phyloP scores from a whole-genome alignment of 2,329 filamentous ascomycete species.

The Chaetoscypha palmicola region DNA sequence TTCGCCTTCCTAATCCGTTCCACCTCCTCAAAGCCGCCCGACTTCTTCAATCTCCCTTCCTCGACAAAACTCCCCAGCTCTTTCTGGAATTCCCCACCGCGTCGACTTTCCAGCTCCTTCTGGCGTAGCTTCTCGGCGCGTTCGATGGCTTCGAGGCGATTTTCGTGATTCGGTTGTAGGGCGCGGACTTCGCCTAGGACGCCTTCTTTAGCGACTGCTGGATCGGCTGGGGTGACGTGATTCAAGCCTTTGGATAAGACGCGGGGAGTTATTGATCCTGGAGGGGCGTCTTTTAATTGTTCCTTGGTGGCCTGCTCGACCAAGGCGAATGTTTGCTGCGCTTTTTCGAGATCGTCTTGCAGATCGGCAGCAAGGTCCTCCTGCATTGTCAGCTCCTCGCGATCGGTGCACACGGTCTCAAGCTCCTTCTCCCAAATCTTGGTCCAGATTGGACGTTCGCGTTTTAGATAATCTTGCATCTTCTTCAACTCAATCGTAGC shows the following conservation, averaged over 20 bases:
- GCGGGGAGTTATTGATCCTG: constrained; percentile 42
- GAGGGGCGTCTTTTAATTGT: constrained; percentile 72
- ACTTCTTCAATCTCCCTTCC: constrained; percentile 91
- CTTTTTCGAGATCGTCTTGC: constrained; percentile 91
- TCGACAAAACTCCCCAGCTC: constrained; percentile 81
- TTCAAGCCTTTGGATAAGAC: constrained; percentile 49
- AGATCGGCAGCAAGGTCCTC: constrained; percentile 91
- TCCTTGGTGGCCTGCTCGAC: constrained; percentile 98
- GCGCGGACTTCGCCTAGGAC: constrained; percentile 90
- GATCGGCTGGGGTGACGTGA: constrained; percentile 53
- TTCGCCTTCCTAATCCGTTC: constrained; percentile 77
- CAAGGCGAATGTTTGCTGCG: constrained; percentile 83
- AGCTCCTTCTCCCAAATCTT: constrained; percentile 99
- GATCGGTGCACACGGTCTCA: constrained; percentile 90
- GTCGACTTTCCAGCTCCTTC: constrained; percentile 75
- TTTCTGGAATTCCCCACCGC: constrained; percentile 65
- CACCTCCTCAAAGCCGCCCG: constrained; percentile 87
- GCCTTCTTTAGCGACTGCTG: constrained; percentile 77
- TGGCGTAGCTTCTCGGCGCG: constrained; percentile 88
- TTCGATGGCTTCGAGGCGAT: constrained; percentile 89
- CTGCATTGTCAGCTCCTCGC: constrained; percentile 90
- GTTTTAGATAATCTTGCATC: constrained; percentile 85
- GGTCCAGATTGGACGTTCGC: constrained; percentile 94
- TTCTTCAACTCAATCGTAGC: constrained; percentile 84
- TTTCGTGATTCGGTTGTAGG: constrained; percentile 88